Conservation (phyloP, 2,329 filamentous ascomycete species). For the Colletotrichum cuscutae region DNA sequence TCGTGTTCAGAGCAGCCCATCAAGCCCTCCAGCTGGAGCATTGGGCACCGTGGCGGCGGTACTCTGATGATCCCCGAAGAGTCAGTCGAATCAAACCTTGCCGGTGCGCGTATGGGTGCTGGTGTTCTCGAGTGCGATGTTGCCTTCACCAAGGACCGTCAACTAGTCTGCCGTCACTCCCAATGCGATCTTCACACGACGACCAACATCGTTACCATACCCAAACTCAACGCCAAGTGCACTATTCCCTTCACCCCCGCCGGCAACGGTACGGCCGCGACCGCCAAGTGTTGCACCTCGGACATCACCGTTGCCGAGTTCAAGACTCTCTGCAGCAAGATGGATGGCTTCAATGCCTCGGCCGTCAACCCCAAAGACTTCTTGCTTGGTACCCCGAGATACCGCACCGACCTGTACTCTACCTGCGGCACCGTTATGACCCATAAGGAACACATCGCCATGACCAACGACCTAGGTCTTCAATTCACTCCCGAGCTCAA, state of each 20-base stretch:
- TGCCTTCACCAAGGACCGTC: constrained; percentile 70
- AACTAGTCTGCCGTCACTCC: constrained; percentile 75
- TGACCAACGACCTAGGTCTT: constrained; percentile 67
- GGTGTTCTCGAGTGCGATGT: constrained; percentile 76
- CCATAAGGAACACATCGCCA: constrained; percentile 69
- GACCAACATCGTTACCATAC: constrained; percentile 72
- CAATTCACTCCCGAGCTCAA: constrained; percentile 77
- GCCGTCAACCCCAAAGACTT: constrained; percentile 68
- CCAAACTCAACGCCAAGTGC: constrained; percentile 73
- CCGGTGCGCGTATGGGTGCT: constrained; percentile 74
- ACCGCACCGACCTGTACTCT: constrained; percentile 73
- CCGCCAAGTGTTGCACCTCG: constrained; percentile 76
- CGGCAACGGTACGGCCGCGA: constrained; percentile 59
- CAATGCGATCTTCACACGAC: constrained; percentile 77
- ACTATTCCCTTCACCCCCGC: constrained; percentile 69
- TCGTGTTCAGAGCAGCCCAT: constrained; percentile 65
- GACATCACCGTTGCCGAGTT: constrained; percentile 77
- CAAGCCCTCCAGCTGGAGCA: constrained; percentile 64
- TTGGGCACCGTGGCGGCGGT: constrained; percentile 70
- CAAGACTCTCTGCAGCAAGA: constrained; percentile 75
- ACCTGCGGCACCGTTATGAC: constrained; percentile 71
- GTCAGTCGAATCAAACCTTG: constrained; percentile 66
- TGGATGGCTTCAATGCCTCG: constrained; percentile 71
- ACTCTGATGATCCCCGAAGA: constrained; percentile 74
- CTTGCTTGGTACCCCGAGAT: constrained; percentile 67